Evolutionary conservation across 73 alveolate genomes (phyloP).

Genomic region (Paramecium pentaurelia): DNA sequence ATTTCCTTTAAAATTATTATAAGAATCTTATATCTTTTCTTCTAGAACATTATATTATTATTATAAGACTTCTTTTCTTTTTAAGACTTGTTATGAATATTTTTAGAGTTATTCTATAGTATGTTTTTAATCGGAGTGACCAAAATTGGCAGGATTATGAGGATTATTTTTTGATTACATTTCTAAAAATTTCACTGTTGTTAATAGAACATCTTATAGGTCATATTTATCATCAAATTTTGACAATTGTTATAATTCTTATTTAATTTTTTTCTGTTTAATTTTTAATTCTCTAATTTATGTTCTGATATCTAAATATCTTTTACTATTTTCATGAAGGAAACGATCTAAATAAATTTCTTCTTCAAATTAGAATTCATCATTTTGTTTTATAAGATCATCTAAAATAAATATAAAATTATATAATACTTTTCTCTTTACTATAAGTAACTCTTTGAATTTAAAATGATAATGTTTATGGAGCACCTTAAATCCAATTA

Average conservation of each 20-base stretch:
- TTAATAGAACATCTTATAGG: not conserved
- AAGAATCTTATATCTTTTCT: constrained; percentile 47
- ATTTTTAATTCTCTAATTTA: constrained; percentile 46
- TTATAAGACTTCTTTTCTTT: constrained; percentile 10
- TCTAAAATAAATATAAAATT: not conserved
- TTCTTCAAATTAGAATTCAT: constrained; percentile 73
- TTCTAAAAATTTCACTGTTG: not conserved
- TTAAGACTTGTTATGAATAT: not conserved
- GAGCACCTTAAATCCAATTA: constrained; percentile 68
- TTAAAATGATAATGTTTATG: constrained; percentile 69
- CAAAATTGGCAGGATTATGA: constrained; percentile 53
- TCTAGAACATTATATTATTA: constrained; percentile 46
- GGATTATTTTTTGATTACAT: not conserved
- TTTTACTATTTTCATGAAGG: constrained; percentile 60
- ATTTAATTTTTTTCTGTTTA: constrained; percentile 36
- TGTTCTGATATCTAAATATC: constrained; percentile 59
- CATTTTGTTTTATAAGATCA: constrained; percentile 61
- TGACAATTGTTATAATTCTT: constrained; percentile 16
- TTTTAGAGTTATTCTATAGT: not conserved
- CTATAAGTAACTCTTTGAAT: constrained; percentile 68
- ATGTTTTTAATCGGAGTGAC: not conserved
- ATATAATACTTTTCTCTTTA: constrained; percentile 43
- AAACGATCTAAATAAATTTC: constrained; percentile 77
- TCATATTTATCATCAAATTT: constrained; percentile 39
- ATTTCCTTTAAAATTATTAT: constrained; percentile 55